Conservation (phyloP, 2,329 filamentous ascomycete species). For the Penicillium sp. region DNA sequence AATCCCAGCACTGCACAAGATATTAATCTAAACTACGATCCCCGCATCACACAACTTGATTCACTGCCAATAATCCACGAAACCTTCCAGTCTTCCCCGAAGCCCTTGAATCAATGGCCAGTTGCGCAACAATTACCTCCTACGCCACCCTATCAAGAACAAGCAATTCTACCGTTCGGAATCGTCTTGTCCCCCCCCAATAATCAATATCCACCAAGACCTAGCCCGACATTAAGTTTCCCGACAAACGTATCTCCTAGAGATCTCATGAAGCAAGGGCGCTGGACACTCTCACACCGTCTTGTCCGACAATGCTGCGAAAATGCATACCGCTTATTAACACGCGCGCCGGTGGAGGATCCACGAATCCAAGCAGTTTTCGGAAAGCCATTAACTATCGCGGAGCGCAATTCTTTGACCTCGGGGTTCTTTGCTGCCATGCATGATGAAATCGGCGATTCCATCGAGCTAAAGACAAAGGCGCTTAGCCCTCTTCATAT, state of each 20-base stretch:
- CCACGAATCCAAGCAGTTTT: slow-evolving; percentile 25
- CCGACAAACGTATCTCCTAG: slow-evolving; percentile 13
- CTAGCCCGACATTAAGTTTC: slow-evolving; percentile 8
- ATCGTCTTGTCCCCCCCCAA: slow-evolving; percentile 22
- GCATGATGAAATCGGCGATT: slow-evolving; percentile 25
- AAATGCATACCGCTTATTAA: slow-evolving; percentile 31
- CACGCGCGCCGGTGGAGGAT: slow-evolving; percentile 14
- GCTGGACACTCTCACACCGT: slow-evolving; percentile 28
- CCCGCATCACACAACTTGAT: slow-evolving; percentile 8
- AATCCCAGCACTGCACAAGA: slow-evolving; percentile 8
- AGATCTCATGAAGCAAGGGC: slow-evolving; percentile 16
- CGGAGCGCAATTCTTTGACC: slow-evolving; percentile 26
- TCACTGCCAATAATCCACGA: slow-evolving; percentile 17
- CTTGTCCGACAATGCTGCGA: slow-evolving; percentile 33
- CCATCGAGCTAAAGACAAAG: slow-evolving; percentile 23
- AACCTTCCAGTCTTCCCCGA: slow-evolving; percentile 17
- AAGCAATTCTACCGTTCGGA: slow-evolving; percentile 26
- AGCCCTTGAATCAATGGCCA: slow-evolving; percentile 22
- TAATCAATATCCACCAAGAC: slow-evolving; percentile 9
- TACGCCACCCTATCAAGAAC: slow-evolving; percentile 30
- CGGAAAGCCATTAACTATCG: slow-evolving; percentile 12
- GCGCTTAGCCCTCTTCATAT: slow-evolving; percentile 23
- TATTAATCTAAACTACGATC: slow-evolving; percentile 9
- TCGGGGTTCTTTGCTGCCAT: slow-evolving; percentile 24
- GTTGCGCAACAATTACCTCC: slow-evolving; percentile 19